Evolutionary conservation across 2,329 filamentous ascomycete species (phyloP).

Genomic region (Trichoderma sp.): DNA sequence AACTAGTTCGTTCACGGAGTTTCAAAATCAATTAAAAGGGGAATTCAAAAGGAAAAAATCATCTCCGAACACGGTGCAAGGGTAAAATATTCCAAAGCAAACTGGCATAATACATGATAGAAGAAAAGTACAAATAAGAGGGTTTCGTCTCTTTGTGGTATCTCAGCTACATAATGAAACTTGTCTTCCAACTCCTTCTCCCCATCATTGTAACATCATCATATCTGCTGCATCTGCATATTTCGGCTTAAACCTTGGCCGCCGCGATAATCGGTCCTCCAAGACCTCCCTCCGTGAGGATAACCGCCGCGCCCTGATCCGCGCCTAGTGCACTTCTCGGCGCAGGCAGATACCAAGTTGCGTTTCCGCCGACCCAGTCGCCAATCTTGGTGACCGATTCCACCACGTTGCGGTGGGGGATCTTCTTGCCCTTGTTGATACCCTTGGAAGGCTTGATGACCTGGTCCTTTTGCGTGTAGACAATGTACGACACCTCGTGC

Average conservation of each 20-base stretch:
- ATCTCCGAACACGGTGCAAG: not conserved
- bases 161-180: not conserved
- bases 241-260: constrained; percentile 6
- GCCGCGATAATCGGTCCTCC: constrained; percentile 21
- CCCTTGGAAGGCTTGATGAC: constrained; percentile 17
- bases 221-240: not conserved
- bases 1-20: not conserved
- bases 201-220: not conserved
- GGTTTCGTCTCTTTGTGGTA: constrained; percentile 2
- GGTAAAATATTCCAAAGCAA: not conserved
- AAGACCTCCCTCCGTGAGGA: constrained; percentile 17
- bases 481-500: constrained; percentile 3
- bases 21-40: not conserved
- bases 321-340: constrained; percentile 5
- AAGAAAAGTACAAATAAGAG: constrained; percentile 14
- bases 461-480: constrained; percentile 12
- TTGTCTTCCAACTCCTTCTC: not conserved
- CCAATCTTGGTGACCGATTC: constrained; percentile 21
- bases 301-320: constrained; percentile 17
- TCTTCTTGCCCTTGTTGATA: constrained; percentile 24
- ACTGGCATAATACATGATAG: not conserved
- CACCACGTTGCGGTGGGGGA: constrained; percentile 20
- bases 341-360: constrained; percentile 12
- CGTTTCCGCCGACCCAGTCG: constrained; percentile 13
- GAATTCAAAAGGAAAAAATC: not conserved